Evolutionary conservation across 179 eudicot species (phyloP).

Genomic region (Silene noctiflora): DNA sequence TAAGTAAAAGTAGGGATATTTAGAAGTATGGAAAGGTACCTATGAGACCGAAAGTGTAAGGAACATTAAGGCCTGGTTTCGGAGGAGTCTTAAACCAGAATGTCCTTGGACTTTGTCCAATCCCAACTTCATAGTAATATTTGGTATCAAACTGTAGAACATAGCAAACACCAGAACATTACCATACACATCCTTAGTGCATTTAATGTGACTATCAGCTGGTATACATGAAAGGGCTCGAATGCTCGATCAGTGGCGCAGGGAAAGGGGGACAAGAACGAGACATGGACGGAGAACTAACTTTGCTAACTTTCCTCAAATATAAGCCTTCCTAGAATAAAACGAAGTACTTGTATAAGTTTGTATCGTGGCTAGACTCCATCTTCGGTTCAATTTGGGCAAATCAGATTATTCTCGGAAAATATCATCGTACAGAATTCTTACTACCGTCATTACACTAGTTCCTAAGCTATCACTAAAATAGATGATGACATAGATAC

Average conservation of each 20-base stretch:
- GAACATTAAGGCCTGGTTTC: slow-evolving; percentile 32
- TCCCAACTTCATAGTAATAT: slow-evolving; percentile 36
- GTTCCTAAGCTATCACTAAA: not conserved
- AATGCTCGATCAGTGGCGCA: too few relatives aligned
- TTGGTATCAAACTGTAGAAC: slow-evolving; percentile 30
- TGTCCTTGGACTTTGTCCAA: slow-evolving; percentile 30
- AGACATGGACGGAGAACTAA: not conserved
- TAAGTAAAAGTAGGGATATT: too few relatives aligned
- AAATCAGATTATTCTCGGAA: too few relatives aligned
- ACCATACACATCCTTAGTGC: not conserved
- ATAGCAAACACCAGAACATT: not conserved
- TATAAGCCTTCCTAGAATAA: too few relatives aligned
- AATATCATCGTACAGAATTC: not conserved
- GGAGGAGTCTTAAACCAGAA: slow-evolving; percentile 46
- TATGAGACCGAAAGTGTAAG: slow-evolving; percentile 35
- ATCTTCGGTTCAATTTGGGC: too few relatives aligned
- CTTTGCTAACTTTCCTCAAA: too few relatives aligned
- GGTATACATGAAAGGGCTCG: too few relatives aligned
- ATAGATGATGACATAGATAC: not conserved
- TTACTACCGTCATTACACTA: too few relatives aligned
- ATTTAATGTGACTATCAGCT: too few relatives aligned
- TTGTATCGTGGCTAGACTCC: too few relatives aligned
- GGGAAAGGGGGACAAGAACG: not conserved
- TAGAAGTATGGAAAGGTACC: slow-evolving; percentile 15
- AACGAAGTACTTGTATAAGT: too few relatives aligned